A percentile compares a stretch with the other conserved stretches of the same genome.
phyloP scores from a whole-genome alignment of 306 rosid species.

The Pachyrhizus erosus region DNA sequence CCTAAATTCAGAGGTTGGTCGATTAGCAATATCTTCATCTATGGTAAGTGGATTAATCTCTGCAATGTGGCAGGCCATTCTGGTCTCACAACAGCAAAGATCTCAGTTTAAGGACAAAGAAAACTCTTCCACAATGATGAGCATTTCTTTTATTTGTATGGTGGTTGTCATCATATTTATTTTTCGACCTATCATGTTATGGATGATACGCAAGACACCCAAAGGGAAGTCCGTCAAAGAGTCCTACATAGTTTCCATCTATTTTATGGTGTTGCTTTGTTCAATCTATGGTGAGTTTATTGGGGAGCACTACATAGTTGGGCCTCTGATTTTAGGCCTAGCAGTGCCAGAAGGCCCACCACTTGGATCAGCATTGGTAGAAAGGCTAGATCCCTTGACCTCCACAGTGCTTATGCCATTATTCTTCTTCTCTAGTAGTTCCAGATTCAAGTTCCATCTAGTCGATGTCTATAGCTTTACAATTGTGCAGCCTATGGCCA shows the following conservation, averaged over 20 bases:
- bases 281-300: constrained; percentile 47
- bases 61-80: background rate
- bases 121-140: background rate
- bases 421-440: constrained; percentile 52
- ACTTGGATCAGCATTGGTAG: constrained; percentile 60
- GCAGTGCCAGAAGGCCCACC: constrained; percentile 75
- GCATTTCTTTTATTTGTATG: background rate
- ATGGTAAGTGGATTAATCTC: constrained; percentile 53
- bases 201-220: constrained; percentile 3
- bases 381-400: constrained; percentile 51
- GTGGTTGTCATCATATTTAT: constrained; percentile 1
- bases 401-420: constrained; percentile 52
- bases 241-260: constrained; percentile 27
- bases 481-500: constrained; percentile 43
- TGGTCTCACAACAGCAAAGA: background rate
- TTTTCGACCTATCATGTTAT: constrained; percentile 41
- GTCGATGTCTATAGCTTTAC: background rate
- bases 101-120: fast-evolving
- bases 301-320: constrained; percentile 55
- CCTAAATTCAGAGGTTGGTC: constrained; percentile 72
- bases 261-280: constrained; percentile 54
- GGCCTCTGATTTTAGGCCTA: constrained; percentile 63
- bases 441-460: background rate
- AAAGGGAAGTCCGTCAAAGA: background rate
- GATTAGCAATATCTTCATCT: constrained; percentile 54